Evolutionary conservation across 2,329 filamentous ascomycete species (phyloP).

Genomic region (Colletotrichum tamarilloi): DNA sequence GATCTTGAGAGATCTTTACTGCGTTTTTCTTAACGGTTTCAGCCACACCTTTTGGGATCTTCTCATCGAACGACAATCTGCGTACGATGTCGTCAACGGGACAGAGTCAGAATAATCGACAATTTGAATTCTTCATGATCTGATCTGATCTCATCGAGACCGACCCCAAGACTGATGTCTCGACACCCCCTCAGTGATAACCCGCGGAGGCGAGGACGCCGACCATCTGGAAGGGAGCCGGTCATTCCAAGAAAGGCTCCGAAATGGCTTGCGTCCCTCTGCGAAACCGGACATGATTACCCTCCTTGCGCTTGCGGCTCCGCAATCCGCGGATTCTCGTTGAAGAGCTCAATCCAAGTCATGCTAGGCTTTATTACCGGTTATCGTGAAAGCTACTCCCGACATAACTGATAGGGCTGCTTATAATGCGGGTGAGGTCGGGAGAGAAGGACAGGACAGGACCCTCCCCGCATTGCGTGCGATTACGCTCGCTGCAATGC

Average conservation of each 20-base stretch:
- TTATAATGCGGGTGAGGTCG: background rate
- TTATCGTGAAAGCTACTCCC: background rate
- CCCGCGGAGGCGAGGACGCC: background rate
- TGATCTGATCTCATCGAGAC: background rate
- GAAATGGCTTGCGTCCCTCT: background rate
- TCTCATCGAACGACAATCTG: background rate
- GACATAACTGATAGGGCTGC: conserved; percentile 1
- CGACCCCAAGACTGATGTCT: background rate
- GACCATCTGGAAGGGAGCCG: background rate
- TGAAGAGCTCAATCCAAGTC: background rate
- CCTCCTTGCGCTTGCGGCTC: background rate
- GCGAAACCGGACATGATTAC: background rate
- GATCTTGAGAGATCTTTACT: background rate
- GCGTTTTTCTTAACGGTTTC: background rate
- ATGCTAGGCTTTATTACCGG: background rate
- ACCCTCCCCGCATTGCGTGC: background rate
- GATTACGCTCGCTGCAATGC: background rate
- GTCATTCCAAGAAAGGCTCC: too few relatives aligned
- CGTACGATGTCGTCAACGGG: background rate
- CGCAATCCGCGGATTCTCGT: background rate
- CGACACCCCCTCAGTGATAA: background rate
- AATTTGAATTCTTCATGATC: background rate
- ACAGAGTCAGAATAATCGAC: background rate
- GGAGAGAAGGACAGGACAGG: background rate
- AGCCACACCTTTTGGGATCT: conserved; percentile 1